Base-by-base conservation (phyloP, 1,284 basidiomycete species). In the Puccinia novopanici region DNA sequence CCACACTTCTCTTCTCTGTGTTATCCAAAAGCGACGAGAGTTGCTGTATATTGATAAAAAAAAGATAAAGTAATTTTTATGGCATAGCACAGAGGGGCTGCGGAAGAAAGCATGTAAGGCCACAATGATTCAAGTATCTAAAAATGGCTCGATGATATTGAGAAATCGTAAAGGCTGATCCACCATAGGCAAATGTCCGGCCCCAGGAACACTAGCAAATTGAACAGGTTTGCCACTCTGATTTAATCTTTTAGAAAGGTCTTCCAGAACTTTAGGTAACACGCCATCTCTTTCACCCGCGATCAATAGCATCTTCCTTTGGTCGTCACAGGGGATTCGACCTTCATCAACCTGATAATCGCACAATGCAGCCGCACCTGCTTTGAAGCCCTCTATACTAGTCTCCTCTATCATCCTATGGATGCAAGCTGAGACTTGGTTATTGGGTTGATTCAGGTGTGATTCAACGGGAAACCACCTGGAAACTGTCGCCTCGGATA, bases 121-220 rank as follows among this genome's bases (percentile, higher is more conserved):
- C 30, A 59, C 2, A 37, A 40, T 45, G 40, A 22, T 30, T 45
- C 48, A 68, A 24, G 40, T 50, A 68, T 42, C 40, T 68, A 83
- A 68, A 75, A 83, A 83, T 13, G 80, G 37, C 42, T 82, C 80
- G 34, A 83, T 71, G 57, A 71, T 74, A 24, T 83, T 79, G 70
- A 85, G 81, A 81, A 85, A 86, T 24, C 82, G 83, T n/a, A 84
- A 81, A 22, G 85, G 84, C 48, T 84, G 84, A 80, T 87, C 86
- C 37, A 87, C 83, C 86, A 87, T 87, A 17, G 87, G 87, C 80
- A 87, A 82, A 81, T 87, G 87, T 34, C 87, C 87, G 10, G 86
- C 85, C 10, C 82, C 84, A 8, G 83, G 75, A 68, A 87, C 83
- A 65, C 81, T 82, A 42, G 82, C 84, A 70, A 86, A 87, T 27